A percentile compares a stretch with the other conserved stretches of the same genome.
Conservation (phyloP, 1,284 basidiomycete genomes). For the Sanghuangporus weigelae region DNA sequence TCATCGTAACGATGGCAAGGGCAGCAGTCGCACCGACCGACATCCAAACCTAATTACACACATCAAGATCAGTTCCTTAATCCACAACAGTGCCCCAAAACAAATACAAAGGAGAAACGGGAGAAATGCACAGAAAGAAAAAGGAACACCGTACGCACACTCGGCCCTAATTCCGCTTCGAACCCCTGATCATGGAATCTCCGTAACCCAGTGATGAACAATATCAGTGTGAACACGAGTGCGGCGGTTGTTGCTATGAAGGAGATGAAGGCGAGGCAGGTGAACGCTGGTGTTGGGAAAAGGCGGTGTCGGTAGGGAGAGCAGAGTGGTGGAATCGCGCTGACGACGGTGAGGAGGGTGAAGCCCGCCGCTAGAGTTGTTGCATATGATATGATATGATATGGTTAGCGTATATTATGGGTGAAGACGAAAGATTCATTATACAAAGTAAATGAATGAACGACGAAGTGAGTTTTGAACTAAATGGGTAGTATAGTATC, state of each 20-base stretch:
- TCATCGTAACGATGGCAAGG: conserved; percentile 23
- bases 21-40: conserved; percentile 25
- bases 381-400: not conserved
- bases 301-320: conserved; percentile 19
- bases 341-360: conserved; percentile 21
- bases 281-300: conserved; percentile 24
- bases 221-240: conserved; percentile 24
- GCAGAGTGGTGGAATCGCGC: conserved; percentile 25
- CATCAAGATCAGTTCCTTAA: not conserved
- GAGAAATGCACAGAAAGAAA: no score
- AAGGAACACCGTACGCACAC: conserved; percentile 21
- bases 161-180: conserved; percentile 25
- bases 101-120: no score
- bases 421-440: not conserved
- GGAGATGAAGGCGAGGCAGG: conserved; percentile 24
- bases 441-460: not conserved
- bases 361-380: conserved; percentile 24
- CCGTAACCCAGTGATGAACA: conserved; percentile 23
- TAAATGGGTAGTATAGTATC: no score
- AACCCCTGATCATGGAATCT: conserved; percentile 23
- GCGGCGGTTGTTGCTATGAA: conserved; percentile 24
- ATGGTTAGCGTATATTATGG: not conserved
- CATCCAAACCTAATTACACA: conserved; percentile 27
- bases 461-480: not conserved
- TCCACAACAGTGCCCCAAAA: no score